A percentile compares a stretch with the other conserved stretches of the same genome.
These are phyloP conservation scores for Beauveria scarabaeidicola DNA, from an alignment of 2,329 filamentous ascomycete species.

Conservation along the genomic window DNA sequence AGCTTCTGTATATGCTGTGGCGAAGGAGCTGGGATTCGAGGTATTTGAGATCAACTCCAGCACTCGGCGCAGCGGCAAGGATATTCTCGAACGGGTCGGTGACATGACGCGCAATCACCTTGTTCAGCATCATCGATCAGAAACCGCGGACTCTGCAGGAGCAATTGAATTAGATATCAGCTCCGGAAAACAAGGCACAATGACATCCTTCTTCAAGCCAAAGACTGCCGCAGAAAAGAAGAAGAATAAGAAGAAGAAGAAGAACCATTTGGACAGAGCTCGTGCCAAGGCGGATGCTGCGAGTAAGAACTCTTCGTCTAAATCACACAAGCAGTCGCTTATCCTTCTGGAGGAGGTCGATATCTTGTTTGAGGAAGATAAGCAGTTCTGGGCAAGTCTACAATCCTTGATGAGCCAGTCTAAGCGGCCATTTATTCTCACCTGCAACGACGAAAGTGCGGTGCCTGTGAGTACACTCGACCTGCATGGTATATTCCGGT, in stretches of 20 bases:
- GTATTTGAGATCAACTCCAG: slow-evolving; percentile 91
- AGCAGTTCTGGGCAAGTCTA: slow-evolving; percentile 85
- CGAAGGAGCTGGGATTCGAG: slow-evolving; percentile 86
- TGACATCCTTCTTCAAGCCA: slow-evolving; percentile 72
- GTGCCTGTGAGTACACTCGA: slow-evolving; percentile 65
- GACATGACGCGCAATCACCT: slow-evolving; percentile 97
- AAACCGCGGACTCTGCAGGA: slow-evolving; percentile 24
- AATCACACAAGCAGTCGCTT: slow-evolving; percentile 79
- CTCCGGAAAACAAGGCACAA: slow-evolving; percentile 65
- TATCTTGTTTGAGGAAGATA: slow-evolving; percentile 89
- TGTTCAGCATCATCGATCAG: slow-evolving; percentile 47
- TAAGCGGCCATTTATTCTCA: slow-evolving; percentile 87
- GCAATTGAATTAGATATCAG: slow-evolving; percentile 43
- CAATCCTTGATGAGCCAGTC: slow-evolving; percentile 71
- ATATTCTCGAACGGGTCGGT: slow-evolving; percentile 84
- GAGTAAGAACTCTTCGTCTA: slow-evolving; percentile 26
- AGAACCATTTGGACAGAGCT: slow-evolving; percentile 15
- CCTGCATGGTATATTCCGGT: slow-evolving; percentile 78
- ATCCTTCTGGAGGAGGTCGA: slow-evolving; percentile 94
- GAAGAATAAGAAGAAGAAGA: slow-evolving; percentile 12
- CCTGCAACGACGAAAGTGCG: slow-evolving; percentile 85
- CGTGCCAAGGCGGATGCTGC: slow-evolving; percentile 18
- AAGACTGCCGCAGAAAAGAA: slow-evolving; percentile 28
- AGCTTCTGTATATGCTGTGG: slow-evolving; percentile 82
- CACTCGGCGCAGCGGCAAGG: slow-evolving; percentile 75